Evolutionary conservation across 768 basidiomycete species (phyloP).

Genomic region (Suillus cothurnatus): DNA sequence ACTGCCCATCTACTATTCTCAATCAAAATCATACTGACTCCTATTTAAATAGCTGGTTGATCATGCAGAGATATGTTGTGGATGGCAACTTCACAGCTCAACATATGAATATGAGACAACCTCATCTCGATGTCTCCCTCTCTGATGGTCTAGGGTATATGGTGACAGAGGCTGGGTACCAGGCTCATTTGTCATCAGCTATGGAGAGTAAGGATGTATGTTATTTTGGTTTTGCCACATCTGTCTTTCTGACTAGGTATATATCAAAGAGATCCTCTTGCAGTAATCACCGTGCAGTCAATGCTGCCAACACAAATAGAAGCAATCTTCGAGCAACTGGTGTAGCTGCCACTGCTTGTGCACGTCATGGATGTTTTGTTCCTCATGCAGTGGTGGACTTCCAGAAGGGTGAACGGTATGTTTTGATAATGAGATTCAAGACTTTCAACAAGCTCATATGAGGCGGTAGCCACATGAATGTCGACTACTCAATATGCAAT

Average conservation of each 20-base stretch:
- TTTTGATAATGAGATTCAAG: too few species aligned
- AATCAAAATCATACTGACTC: too few species aligned
- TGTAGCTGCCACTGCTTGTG: too few species aligned
- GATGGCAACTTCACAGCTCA: too few species aligned
- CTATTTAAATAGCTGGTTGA: neutral
- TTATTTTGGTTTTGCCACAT: neutral
- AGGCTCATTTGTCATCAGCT: constrained; percentile 20
- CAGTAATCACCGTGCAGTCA: constrained; percentile 21
- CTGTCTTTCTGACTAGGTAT: neutral
- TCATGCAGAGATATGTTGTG: neutral
- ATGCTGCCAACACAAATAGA: too few species aligned
- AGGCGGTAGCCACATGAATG: constrained; percentile 26
- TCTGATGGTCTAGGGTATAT: constrained; percentile 31
- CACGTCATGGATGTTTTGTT: too few species aligned
- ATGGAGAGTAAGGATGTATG: constrained; percentile 11
- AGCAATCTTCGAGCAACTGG: too few species aligned
- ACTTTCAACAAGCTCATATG: too few species aligned
- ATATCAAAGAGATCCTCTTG: constrained; percentile 13
- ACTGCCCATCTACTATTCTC: too few species aligned
- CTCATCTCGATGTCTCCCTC: constrained; percentile 27
- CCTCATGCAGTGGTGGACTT: too few species aligned
- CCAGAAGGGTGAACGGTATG: constrained; percentile 29
- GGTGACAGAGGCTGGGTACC: constrained; percentile 22
- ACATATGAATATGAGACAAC: constrained; percentile 23
- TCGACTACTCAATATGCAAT: constrained; percentile 30